phyloP scores from a whole-genome alignment of 1,139 yeast genomes.

The Pichia sp. region DNA sequence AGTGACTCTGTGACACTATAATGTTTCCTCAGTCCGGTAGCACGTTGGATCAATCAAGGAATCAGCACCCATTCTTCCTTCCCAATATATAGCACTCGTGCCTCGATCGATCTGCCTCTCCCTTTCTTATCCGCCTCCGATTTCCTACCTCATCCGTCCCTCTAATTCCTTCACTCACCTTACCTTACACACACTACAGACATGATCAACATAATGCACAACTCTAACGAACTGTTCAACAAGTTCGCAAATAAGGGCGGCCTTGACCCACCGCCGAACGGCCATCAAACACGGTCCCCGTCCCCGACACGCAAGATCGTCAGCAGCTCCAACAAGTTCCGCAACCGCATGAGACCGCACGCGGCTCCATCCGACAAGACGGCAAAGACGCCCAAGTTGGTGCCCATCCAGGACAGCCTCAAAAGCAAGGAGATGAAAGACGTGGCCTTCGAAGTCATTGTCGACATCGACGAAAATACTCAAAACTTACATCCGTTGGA shows the following conservation, averaged over 20 bases:
- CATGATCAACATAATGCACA: constrained; percentile 2
- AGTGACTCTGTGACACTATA: too few relatives aligned
- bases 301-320: neutral
- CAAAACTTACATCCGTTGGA: constrained; percentile 30
- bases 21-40: too few relatives aligned
- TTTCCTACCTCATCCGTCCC: too few relatives aligned
- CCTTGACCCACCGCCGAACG: neutral
- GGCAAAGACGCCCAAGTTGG: neutral
- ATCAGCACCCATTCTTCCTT: too few relatives aligned
- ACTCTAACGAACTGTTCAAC: neutral
- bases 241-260: neutral
- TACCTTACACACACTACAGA: neutral
- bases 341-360: neutral
- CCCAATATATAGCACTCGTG: too few relatives aligned
- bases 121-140: too few relatives aligned
- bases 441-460: constrained; percentile 28
- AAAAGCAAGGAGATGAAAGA: constrained; percentile 23
- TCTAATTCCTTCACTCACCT: too few relatives aligned
- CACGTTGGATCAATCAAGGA: too few relatives aligned
- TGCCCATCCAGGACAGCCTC: neutral
- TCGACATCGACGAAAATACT: constrained; percentile 8
- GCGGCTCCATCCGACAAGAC: neutral
- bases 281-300: neutral
- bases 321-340: neutral
- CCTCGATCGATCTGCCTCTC: too few relatives aligned